Conservation (phyloP, 129 eudicot genomes). For the Ambrosia artemisiifolia region DNA sequence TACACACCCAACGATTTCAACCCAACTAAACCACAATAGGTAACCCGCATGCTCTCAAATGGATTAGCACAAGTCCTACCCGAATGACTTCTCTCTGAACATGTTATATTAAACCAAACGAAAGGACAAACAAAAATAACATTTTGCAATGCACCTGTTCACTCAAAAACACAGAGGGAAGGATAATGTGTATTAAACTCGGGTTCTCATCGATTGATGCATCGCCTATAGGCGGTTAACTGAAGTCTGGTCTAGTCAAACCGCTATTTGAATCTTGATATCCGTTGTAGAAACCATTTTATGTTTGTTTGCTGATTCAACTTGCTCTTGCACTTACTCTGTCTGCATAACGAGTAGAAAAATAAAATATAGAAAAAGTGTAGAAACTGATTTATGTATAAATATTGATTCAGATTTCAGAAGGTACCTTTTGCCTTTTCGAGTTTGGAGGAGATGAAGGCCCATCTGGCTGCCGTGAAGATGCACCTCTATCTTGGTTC, state of each 20-base stretch:
- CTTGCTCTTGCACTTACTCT: constrained; percentile 28
- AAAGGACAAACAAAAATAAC: neutral
- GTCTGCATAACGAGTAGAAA: constrained; percentile 22
- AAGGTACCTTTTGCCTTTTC: constrained; percentile 59
- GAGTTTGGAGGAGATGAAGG: constrained; percentile 40
- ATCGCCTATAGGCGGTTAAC: constrained; percentile 10
- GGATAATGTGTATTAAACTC: constrained; percentile 10
- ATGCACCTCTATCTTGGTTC: constrained; percentile 32
- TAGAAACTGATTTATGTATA: neutral
- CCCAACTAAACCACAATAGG: neutral
- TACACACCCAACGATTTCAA: no score
- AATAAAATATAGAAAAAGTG: neutral
- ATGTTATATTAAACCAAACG: constrained; percentile 5
- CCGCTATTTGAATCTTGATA: constrained; percentile 13
- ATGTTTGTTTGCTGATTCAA: neutral
- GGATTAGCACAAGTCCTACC: neutral
- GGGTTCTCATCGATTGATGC: constrained; percentile 14
- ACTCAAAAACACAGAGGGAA: constrained; percentile 16
- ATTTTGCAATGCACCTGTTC: constrained; percentile 24
- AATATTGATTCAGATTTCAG: neutral
- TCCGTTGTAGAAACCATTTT: constrained; percentile 11
- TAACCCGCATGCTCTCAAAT: constrained; percentile 6
- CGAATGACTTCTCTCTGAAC: neutral
- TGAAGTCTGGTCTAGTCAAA: neutral
- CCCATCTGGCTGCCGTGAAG: constrained; percentile 35